A percentile compares a stretch with the other conserved stretches of the same genome.
Conservation (phyloP, 192 early-diverging fungal species). For the Linnemannia zychae region DNA sequence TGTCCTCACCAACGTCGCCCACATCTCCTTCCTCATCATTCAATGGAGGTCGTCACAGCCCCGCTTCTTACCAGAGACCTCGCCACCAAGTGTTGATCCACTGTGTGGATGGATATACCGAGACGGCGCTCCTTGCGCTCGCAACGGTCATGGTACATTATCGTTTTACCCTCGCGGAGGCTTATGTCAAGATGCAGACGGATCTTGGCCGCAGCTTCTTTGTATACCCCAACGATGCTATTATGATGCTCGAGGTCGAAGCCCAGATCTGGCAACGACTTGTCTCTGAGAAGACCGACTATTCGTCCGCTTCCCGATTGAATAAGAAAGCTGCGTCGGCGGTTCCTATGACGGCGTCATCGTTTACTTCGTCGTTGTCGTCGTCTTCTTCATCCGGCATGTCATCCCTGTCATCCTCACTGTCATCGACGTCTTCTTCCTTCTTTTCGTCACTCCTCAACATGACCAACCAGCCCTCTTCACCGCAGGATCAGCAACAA, state of each 20-base stretch:
- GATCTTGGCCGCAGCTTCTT: constrained; percentile 66
- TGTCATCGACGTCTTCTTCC: constrained; percentile 37
- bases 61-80: constrained; percentile 22
- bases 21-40: not conserved
- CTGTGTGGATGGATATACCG: constrained; percentile 71
- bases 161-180: constrained; percentile 60
- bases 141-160: constrained; percentile 65
- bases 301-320: not conserved
- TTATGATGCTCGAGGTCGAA: constrained; percentile 62
- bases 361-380: not conserved
- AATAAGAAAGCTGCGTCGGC: not conserved
- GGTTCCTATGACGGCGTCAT: not conserved
- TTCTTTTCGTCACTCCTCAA: constrained; percentile 43
- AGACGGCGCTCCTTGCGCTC: constrained; percentile 62
- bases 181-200: constrained; percentile 66
- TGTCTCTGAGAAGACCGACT: not conserved
- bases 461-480: constrained; percentile 7
- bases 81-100: constrained; percentile 64
- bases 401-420: constrained; percentile 27
- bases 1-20: not conserved
- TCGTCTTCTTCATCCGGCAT: constrained; percentile 14
- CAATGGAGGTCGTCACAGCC: constrained; percentile 51
- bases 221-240: constrained; percentile 65
- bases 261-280: constrained; percentile 47
- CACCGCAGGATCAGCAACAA: not conserved